These are phyloP conservation scores for Trifolium subterraneum DNA, from an alignment of 306 rosid species.

Conservation along the genomic window DNA sequence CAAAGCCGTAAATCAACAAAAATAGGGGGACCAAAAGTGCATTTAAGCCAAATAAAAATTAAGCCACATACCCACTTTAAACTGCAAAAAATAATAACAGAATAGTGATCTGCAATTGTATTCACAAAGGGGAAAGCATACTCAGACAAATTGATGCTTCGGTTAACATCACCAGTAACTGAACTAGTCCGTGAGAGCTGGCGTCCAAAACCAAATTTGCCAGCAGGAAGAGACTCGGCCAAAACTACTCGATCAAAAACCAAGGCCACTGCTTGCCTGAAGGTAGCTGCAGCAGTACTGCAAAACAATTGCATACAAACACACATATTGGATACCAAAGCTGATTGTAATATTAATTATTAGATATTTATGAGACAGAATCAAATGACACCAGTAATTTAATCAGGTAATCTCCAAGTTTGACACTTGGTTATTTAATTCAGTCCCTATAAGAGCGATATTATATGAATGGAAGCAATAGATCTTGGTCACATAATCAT, in stretches of 20 bases:
- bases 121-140: slow-evolving; percentile 49
- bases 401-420: neutral
- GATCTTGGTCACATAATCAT: neutral
- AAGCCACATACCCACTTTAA: slow-evolving; percentile 1
- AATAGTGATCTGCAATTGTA: slow-evolving; percentile 28
- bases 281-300: slow-evolving; percentile 99
- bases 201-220: slow-evolving; percentile 76
- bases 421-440: neutral
- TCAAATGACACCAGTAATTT: neutral
- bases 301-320: slow-evolving; percentile 53
- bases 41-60: neutral
- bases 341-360: slow-evolving; percentile 27
- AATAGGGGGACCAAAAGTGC: neutral
- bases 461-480: slow-evolving; percentile 3
- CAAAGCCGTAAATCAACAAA: neutral
- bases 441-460: neutral
- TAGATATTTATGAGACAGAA: neutral
- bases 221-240: slow-evolving; percentile 92
- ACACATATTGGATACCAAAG: slow-evolving; percentile 22
- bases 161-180: slow-evolving; percentile 79
- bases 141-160: slow-evolving; percentile 77
- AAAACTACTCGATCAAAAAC: slow-evolving; percentile 79
- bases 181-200: slow-evolving; percentile 78
- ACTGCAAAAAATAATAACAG: slow-evolving; percentile 25
- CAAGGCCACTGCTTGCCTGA: slow-evolving; percentile 96